A percentile compares a stretch with the other conserved stretches of the same genome.
Evolutionary conservation across 2,329 filamentous ascomycete species (phyloP).

Genomic region (Fusarium sp.): DNA sequence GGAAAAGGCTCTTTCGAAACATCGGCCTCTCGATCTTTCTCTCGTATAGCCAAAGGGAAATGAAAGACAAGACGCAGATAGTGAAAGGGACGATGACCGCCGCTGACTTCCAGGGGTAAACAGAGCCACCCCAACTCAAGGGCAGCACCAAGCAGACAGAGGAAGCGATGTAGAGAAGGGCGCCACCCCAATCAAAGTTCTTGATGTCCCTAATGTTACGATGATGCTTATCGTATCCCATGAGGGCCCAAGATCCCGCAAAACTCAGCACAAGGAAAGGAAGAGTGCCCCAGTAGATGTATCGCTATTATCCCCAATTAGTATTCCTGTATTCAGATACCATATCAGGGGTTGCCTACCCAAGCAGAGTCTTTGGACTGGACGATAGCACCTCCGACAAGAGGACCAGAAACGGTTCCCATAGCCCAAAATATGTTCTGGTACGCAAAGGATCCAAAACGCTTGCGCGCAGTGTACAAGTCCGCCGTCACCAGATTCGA

Average conservation of each 20-base stretch:
- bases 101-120: conserved; percentile 41
- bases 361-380: conserved; percentile 35
- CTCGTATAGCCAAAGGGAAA: conserved; percentile 39
- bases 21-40: conserved; percentile 33
- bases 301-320: conserved; percentile 41
- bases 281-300: conserved; percentile 54
- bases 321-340: not conserved
- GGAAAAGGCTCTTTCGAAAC: conserved; percentile 43
- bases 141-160: conserved; percentile 33
- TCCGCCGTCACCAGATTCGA: conserved; percentile 52
- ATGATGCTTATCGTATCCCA: conserved; percentile 42
- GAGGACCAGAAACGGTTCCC: conserved; percentile 59
- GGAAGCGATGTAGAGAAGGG: conserved; percentile 63
- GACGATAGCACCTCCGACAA: conserved; percentile 44
- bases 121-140: conserved; percentile 33
- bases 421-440: conserved; percentile 64
- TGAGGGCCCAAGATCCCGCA: conserved; percentile 43
- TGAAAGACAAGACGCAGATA: conserved; percentile 63
- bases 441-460: conserved; percentile 56
- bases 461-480: conserved; percentile 56
- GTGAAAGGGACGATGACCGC: conserved; percentile 68
- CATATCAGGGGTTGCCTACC: conserved; percentile 23
- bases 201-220: conserved; percentile 17
- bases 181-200: conserved; percentile 72
- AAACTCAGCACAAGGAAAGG: conserved; percentile 47